phyloP scores from a whole-genome alignment of 352 stramenopile species.

The Phytophthora pluvialis region DNA sequence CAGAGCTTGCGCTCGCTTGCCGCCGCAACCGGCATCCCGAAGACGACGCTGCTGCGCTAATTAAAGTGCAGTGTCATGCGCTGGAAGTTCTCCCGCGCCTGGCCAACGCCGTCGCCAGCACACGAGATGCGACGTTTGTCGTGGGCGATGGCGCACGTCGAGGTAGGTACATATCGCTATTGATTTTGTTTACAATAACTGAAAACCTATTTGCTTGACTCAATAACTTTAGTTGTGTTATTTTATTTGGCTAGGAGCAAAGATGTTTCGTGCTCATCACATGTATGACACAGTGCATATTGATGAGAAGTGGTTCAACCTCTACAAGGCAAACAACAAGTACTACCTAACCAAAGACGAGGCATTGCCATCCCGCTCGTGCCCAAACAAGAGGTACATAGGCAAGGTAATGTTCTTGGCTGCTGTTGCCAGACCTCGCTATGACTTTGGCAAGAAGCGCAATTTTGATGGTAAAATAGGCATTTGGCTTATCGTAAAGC shows the following conservation, averaged over 20 bases:
- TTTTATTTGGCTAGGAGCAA: slow-evolving; percentile 1
- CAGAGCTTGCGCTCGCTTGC: slow-evolving; percentile 14
- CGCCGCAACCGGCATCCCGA: slow-evolving; percentile 1
- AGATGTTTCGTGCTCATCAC: slow-evolving; percentile 10
- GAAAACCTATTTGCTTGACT: slow-evolving; percentile 1
- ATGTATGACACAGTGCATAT: slow-evolving; percentile 24
- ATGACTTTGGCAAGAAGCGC: slow-evolving; percentile 6
- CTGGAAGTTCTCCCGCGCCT: background rate
- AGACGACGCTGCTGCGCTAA: background rate
- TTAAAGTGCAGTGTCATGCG: background rate
- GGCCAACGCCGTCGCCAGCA: background rate
- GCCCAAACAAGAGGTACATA: slow-evolving; percentile 9
- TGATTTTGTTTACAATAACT: background rate
- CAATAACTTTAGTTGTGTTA: slow-evolving; percentile 3
- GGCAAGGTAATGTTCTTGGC: slow-evolving; percentile 25
- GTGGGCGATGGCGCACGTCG: slow-evolving; percentile 2
- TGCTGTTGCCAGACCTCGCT: slow-evolving; percentile 12
- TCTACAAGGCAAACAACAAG: background rate
- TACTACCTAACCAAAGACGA: slow-evolving; percentile 11
- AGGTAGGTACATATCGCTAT: slow-evolving; percentile 5
- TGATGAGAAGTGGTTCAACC: slow-evolving; percentile 12
- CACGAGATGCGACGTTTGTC: slow-evolving; percentile 9
- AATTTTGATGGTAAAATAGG: slow-evolving; percentile 30
- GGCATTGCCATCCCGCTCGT: slow-evolving; percentile 4
- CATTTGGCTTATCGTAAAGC: slow-evolving; percentile 22